A percentile compares a stretch with the other conserved stretches of the same genome.
phyloP scores from a whole-genome alignment of 2,329 filamentous ascomycete genomes.

The Cadophora sp. region DNA sequence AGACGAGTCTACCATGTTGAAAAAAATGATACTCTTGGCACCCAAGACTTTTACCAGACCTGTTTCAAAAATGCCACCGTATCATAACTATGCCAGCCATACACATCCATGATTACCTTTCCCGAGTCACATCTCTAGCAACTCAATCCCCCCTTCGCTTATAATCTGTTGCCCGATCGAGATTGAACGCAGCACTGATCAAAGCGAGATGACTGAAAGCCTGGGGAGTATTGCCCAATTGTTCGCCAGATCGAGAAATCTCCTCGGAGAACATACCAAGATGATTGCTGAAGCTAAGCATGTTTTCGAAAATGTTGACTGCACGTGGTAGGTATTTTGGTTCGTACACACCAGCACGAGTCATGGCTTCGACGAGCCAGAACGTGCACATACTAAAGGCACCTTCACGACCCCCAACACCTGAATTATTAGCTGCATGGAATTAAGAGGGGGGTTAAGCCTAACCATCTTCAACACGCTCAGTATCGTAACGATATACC shows the following conservation, averaged over 20 bases:
- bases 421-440: conserved; percentile 47
- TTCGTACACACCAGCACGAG: conserved; percentile 69
- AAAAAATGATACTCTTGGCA: neutral
- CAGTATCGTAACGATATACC: conserved; percentile 77
- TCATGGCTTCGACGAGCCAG: conserved; percentile 82
- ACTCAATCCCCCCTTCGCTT: conserved; percentile 4
- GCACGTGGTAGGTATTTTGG: conserved; percentile 67
- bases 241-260: conserved; percentile 76
- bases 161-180: conserved; percentile 58
- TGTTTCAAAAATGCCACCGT: neutral
- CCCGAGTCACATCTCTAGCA: too few species aligned
- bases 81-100: conserved; percentile 6
- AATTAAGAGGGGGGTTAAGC: neutral
- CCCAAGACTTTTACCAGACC: neutral
- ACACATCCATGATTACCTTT: neutral
- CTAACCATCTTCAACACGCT: conserved; percentile 71
- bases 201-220: conserved; percentile 80
- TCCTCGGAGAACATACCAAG: conserved; percentile 81
- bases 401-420: conserved; percentile 76
- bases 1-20: too few species aligned
- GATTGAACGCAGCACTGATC: conserved; percentile 79
- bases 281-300: conserved; percentile 78
- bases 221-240: conserved; percentile 81
- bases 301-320: conserved; percentile 77
- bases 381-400: conserved; percentile 85